Percentiles rank a stretch among this genome's conserved stretches.
Evolutionary conservation across 2,329 filamentous ascomycete species (phyloP).

Genomic region (Aspergillus japonicus): DNA sequence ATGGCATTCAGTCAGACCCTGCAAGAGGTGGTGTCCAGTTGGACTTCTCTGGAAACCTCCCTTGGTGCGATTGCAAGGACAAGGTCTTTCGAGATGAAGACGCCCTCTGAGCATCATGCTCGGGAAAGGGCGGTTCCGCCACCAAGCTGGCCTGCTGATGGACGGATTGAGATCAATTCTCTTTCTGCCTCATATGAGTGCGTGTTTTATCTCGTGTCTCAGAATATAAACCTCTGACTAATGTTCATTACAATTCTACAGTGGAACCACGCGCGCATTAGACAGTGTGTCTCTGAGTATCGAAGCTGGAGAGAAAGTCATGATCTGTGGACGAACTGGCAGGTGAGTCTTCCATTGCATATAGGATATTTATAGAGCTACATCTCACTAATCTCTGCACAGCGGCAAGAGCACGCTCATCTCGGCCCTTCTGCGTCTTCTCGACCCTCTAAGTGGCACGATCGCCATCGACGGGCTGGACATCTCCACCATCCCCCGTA

Average conservation of each 20-base stretch:
- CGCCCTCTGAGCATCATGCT: background rate
- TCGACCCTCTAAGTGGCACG: background rate
- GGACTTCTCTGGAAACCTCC: background rate
- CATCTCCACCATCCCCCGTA: background rate
- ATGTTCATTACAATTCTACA: background rate
- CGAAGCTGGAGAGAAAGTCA: background rate
- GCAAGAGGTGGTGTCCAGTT: background rate
- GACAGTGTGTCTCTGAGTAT: background rate
- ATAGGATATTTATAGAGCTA: background rate
- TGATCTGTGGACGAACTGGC: background rate
- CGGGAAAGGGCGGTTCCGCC: background rate
- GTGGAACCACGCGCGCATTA: background rate
- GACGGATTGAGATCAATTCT: background rate
- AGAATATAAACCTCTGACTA: too few species aligned
- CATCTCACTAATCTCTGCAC: background rate
- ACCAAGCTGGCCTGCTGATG: background rate
- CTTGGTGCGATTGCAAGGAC: background rate
- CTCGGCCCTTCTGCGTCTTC: background rate
- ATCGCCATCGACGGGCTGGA: background rate
- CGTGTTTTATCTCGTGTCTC: background rate
- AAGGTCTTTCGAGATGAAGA: background rate
- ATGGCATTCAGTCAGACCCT: background rate
- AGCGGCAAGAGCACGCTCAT: constrained; percentile 1
- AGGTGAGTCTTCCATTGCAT: background rate
- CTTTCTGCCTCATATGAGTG: constrained; percentile 1